A percentile compares a stretch with the other conserved stretches of the same genome.
Evolutionary conservation across 2,329 filamentous ascomycete genomes (phyloP).

Genomic region (Diaporthe amygdali): DNA sequence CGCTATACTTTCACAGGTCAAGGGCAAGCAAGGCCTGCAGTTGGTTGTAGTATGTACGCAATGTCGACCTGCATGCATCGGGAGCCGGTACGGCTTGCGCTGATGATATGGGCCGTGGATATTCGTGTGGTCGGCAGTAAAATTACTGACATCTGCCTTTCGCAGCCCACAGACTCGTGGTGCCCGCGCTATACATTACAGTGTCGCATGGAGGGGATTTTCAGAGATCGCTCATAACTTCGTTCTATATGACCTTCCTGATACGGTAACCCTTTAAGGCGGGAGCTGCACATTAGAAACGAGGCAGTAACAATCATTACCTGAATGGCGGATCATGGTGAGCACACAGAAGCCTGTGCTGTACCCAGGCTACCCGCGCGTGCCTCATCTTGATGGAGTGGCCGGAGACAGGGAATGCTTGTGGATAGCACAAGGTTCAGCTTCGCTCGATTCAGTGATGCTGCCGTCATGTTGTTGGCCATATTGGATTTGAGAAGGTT

Average conservation of each 20-base stretch:
- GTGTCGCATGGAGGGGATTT: constrained; percentile 9
- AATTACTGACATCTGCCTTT: neutral
- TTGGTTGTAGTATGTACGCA: neutral
- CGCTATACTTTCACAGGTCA: constrained; percentile 3
- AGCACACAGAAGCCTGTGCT: neutral
- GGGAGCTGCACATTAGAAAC: neutral
- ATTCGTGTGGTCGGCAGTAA: neutral
- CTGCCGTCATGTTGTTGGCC: neutral
- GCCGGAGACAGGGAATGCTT: constrained; percentile 13
- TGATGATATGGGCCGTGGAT: neutral
- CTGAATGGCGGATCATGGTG: neutral
- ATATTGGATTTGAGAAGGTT: neutral
- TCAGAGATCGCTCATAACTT: constrained; percentile 1
- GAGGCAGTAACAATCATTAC: neutral
- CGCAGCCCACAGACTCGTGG: neutral
- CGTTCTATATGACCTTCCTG: constrained; percentile 15
- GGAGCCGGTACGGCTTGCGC: constrained; percentile 9
- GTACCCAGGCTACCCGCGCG: constrained; percentile 11
- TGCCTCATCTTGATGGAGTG: constrained; percentile 7
- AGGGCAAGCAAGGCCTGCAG: neutral
- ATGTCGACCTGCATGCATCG: constrained; percentile 21
- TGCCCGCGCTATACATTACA: neutral
- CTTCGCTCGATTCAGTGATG: neutral
- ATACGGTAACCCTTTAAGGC: constrained; percentile 4
- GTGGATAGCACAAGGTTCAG: constrained; percentile 1